Conservation (phyloP, 352 stramenopile species). For the Phytopythium mirpurense region DNA sequence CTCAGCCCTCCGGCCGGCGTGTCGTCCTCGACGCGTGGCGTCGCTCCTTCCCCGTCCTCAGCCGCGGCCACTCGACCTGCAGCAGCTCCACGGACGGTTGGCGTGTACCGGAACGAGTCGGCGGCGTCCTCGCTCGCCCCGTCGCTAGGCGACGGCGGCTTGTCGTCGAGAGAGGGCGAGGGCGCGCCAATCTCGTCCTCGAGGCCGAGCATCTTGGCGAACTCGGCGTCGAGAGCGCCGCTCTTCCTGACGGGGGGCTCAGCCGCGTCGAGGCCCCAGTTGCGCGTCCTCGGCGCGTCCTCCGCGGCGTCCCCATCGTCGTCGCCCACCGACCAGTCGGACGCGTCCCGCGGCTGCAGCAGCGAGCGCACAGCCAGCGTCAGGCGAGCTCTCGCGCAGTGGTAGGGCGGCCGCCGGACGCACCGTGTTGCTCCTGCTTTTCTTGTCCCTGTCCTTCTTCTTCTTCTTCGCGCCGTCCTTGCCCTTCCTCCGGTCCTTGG, state of each 20-base stretch:
- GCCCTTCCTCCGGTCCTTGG: conserved; percentile 21
- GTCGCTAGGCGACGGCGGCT: neutral
- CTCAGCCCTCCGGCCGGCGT: conserved; percentile 13
- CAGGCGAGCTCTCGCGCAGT: too few relatives aligned
- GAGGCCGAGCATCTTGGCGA: conserved; percentile 57
- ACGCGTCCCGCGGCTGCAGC: conserved; percentile 2
- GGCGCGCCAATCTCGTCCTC: conserved; percentile 24
- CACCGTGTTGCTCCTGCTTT: conserved; percentile 5
- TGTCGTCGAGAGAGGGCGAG: neutral
- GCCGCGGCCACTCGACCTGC: conserved; percentile 2
- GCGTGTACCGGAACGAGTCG: neutral
- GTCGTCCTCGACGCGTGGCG: conserved; percentile 12
- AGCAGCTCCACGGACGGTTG: conserved; percentile 1
- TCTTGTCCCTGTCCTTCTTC: conserved; percentile 44
- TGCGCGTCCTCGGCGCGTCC: conserved; percentile 3
- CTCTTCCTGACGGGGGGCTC: conserved; percentile 16
- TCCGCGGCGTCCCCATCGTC: conserved; percentile 23
- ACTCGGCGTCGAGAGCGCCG: conserved; percentile 46
- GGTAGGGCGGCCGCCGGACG: neutral
- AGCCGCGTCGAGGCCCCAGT: conserved; percentile 19
- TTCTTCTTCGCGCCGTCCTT: conserved; percentile 20
- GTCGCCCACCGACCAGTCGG: conserved; percentile 19
- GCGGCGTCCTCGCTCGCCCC: neutral
- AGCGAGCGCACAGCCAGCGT: neutral
- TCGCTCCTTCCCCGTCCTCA: conserved; percentile 11